Base-by-base conservation (phyloP, 2,329 filamentous ascomycete species). In the Phaeosphaeria sp. region DNA sequence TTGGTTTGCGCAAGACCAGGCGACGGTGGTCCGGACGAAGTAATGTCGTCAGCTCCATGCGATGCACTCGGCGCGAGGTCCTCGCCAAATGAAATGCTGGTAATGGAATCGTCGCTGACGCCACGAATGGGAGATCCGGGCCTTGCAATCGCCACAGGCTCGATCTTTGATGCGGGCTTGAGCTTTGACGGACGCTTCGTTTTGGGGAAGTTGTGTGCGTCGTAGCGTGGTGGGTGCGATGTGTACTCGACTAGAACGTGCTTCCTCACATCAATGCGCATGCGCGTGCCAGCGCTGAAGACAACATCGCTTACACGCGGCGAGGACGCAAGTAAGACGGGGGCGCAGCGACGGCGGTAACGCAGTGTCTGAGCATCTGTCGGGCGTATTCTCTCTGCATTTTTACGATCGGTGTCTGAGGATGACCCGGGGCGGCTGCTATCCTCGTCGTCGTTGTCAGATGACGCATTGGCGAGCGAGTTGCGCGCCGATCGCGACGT, bases 271-370 rank as follows among this genome's bases (percentile, higher is more conserved):
- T 81, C 79, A 68, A 83, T 77, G 51, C 77, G 78, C 60, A 81
- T 68, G 43, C 81, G 78, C 50, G 73, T 71, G 46, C 79, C 80
- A 27, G 76, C 66, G 50, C 60, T 67, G 59, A 80, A 79, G 6
- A 83, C 69, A n/a, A 83, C 73, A 55, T 81, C 78, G 67, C 77
- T 81, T 0, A 81, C 78, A 33, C 81, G 75, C 1, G 78, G 75
- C 2, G 80, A 79, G 42, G 78, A 77, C 21, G 74, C 74, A 7
- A 78, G 73, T 13, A 83, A 66, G 6, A 81, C 71, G 1, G 81
- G 81, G 50, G 80, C 77, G 62, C 81, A 83, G 27, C 81, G 78
- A 6, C 78, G 76, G 52, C 80, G 78, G 70, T 83, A 83, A 52
- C 81, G 78, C 41, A 78, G 72, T 15, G 70, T 62, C 52, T 81